These are phyloP conservation scores for Jamesozyma gamospora DNA, from an alignment of 805 yeast genomes.

Conservation along the genomic window DNA sequence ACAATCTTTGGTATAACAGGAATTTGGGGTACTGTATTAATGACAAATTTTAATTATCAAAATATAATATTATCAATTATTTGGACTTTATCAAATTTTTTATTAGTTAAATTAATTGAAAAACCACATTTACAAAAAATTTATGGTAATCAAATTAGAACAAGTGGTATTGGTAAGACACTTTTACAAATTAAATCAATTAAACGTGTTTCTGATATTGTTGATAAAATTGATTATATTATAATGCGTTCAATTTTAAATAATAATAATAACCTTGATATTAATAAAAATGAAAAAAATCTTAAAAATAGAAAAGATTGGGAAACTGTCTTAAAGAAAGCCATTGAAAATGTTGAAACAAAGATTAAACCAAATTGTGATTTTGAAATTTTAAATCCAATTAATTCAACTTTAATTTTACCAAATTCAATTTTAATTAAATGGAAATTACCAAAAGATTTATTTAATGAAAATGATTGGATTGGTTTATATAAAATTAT, in stretches of 20 bases:
- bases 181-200: constrained; percentile 29
- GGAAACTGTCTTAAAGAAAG: constrained; percentile 15
- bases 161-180: constrained; percentile 42
- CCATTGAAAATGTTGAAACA: constrained; percentile 12
- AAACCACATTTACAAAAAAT: constrained; percentile 67
- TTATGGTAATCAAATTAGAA: constrained; percentile 56
- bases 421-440: constrained; percentile 39
- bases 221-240: constrained; percentile 34
- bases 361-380: constrained; percentile 21
- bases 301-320: constrained; percentile 9
- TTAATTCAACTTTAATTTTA: constrained; percentile 24
- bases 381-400: constrained; percentile 19
- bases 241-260: constrained; percentile 11
- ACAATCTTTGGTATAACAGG: constrained; percentile 71
- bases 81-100: constrained; percentile 58
- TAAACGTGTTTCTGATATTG: constrained; percentile 27
- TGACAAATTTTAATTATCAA: constrained; percentile 43
- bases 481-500: constrained; percentile 60
- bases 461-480: constrained; percentile 54
- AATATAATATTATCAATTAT: constrained; percentile 44
- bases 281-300: background rate
- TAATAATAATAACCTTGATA: background rate
- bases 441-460: constrained; percentile 43
- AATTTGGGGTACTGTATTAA: constrained; percentile 59
- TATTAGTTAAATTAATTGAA: constrained; percentile 65